phyloP scores from a whole-genome alignment of 306 rosid genomes.

The Abrus pulchellus region DNA sequence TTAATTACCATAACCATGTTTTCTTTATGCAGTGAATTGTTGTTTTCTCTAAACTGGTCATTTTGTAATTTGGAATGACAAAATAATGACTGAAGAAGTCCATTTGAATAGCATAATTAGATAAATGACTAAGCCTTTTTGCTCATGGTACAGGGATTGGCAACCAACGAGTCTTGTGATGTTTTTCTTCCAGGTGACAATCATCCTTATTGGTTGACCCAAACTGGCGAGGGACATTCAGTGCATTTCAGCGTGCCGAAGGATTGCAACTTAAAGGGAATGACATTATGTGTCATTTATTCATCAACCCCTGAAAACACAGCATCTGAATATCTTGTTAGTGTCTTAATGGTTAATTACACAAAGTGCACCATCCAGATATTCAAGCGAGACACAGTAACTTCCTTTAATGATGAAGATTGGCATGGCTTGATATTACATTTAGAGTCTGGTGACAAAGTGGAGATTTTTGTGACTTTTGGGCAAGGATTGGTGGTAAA shows the following conservation, averaged over 20 bases:
- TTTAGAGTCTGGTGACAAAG: neutral
- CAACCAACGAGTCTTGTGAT: neutral
- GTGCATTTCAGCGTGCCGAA: slow-evolving; percentile 14
- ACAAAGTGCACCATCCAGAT: slow-evolving; percentile 22
- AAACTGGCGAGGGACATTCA: neutral
- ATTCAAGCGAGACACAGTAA: slow-evolving; percentile 19
- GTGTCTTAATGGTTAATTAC: neutral
- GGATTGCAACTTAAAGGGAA: neutral
- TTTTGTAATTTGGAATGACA: neutral
- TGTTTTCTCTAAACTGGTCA: neutral
- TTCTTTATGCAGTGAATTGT: neutral
- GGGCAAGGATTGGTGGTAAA: neutral
- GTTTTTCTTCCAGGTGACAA: slow-evolving; percentile 20
- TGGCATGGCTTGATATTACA: neutral
- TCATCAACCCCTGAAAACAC: neutral
- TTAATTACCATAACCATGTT: neutral
- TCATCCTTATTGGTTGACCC: slow-evolving; percentile 32
- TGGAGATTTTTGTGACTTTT: neutral
- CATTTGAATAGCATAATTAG: too few relatives aligned
- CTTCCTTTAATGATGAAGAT: slow-evolving; percentile 16
- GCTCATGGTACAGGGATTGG: neutral
- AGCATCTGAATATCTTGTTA: neutral
- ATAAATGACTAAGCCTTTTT: neutral
- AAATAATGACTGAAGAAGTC: neutral
- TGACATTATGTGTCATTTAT: slow-evolving; percentile 9